phyloP scores from a whole-genome alignment of 2,329 filamentous ascomycete species.

The Colletotrichum sp. region DNA sequence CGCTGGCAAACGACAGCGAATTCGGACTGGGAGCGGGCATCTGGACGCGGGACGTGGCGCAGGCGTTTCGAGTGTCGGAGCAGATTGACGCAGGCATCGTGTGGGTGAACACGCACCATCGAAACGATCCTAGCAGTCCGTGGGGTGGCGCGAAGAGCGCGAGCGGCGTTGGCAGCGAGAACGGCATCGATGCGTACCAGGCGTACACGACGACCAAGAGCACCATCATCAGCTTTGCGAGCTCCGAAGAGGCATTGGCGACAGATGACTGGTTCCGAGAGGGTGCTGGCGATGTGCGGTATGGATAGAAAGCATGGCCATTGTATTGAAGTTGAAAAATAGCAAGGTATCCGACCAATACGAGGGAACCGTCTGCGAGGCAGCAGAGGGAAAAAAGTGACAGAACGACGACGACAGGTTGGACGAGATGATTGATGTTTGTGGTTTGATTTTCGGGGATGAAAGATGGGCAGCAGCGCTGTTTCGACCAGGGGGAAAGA shows the following conservation, averaged over 20 bases:
- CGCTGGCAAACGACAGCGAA: slow-evolving; percentile 73
- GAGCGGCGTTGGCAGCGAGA: slow-evolving; percentile 75
- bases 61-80: slow-evolving; percentile 75
- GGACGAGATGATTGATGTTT: neutral
- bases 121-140: slow-evolving; percentile 74
- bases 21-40: slow-evolving; percentile 81
- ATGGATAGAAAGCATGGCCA: slow-evolving; percentile 48
- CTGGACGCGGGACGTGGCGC: slow-evolving; percentile 77
- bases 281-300: slow-evolving; percentile 59
- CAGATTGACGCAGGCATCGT: slow-evolving; percentile 69
- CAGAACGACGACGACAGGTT: neutral
- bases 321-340: neutral
- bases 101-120: slow-evolving; percentile 68
- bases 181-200: slow-evolving; percentile 68
- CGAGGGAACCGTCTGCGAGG: neutral
- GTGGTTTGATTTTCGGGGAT: slow-evolving; percentile 19
- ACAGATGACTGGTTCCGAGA: slow-evolving; percentile 74
- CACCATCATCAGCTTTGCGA: slow-evolving; percentile 72
- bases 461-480: neutral
- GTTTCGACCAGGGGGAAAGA: neutral
- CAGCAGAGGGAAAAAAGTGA: neutral
- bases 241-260: slow-evolving; percentile 52
- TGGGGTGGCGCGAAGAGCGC: slow-evolving; percentile 69
- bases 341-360: neutral
- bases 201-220: slow-evolving; percentile 68